Percentiles rank a stretch among this genome's conserved stretches.
Evolutionary conservation across 2,329 filamentous ascomycete genomes (phyloP).

Genomic region (Alternaria gansuensis): DNA sequence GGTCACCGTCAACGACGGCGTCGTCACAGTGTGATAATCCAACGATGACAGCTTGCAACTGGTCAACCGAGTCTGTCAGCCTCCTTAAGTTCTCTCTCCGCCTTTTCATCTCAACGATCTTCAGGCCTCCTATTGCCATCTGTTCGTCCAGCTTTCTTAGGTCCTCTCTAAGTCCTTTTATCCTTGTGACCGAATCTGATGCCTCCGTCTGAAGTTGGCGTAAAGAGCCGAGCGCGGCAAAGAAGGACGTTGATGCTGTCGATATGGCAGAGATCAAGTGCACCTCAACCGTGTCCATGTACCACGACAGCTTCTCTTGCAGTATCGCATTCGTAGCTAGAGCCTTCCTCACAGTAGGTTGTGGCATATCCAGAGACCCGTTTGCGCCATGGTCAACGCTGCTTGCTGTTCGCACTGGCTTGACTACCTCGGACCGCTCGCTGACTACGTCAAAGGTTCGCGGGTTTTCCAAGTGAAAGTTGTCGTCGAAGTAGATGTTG

Average conservation of each 20-base stretch:
- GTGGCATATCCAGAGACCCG: conserved; percentile 66
- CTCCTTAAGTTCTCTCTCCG: conserved; percentile 85
- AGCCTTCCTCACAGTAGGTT: conserved; percentile 72
- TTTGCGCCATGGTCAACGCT: conserved; percentile 66
- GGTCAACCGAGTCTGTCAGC: conserved; percentile 81
- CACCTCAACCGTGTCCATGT: conserved; percentile 99
- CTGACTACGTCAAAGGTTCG: conserved; percentile 96
- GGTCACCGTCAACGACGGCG: conserved; percentile 81
- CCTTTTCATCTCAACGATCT: conserved; percentile 83
- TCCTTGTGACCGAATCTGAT: conserved; percentile 86
- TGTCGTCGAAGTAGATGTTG: conserved; percentile 90
- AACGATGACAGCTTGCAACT: conserved; percentile 80
- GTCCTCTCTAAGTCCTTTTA: conserved; percentile 81
- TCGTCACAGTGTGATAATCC: conserved; percentile 79
- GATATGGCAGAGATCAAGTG: conserved; percentile 97
- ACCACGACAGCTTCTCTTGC: conserved; percentile 98
- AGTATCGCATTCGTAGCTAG: conserved; percentile 95
- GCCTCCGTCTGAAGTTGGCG: conserved; percentile 92
- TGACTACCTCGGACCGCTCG: conserved; percentile 95
- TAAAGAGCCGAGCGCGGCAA: conserved; percentile 89
- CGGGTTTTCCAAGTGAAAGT: conserved; percentile 95
- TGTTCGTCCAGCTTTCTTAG: conserved; percentile 83
- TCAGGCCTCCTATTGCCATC: conserved; percentile 83
- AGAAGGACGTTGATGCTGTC: conserved; percentile 93
- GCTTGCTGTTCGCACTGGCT: conserved; percentile 61